These are phyloP conservation scores for Didymella sp. DNA, from an alignment of 2,329 filamentous ascomycete genomes.

Conservation along the genomic window DNA sequence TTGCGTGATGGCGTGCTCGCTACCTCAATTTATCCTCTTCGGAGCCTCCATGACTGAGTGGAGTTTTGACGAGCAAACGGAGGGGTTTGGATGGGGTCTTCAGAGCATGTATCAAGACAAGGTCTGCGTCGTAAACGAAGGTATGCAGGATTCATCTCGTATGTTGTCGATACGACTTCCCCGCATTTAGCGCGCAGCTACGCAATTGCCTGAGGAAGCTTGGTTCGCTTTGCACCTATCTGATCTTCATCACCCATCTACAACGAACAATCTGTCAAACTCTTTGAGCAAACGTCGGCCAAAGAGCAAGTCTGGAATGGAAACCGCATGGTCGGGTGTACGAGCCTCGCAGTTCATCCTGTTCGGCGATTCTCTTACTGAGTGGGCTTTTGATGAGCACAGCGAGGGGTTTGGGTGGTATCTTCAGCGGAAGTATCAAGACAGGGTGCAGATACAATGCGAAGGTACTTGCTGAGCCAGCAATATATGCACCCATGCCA, in stretches of 20 bases:
- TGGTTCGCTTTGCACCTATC: neutral
- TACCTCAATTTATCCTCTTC: neutral
- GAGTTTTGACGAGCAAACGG: neutral
- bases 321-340: neutral
- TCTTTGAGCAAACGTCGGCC: neutral
- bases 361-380: constrained; percentile 46
- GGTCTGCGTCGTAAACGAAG: neutral
- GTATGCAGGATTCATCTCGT: neutral
- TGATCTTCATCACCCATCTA: no score
- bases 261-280: neutral
- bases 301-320: neutral
- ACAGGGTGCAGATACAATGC: constrained; percentile 38
- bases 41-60: neutral
- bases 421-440: constrained; percentile 35
- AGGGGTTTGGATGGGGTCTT: neutral
- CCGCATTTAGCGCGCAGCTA: neutral
- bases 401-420: constrained; percentile 42
- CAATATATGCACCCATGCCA: neutral
- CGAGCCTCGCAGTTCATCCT: constrained; percentile 39
- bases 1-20: neutral
- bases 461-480: constrained; percentile 31
- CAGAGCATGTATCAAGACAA: neutral
- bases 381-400: constrained; percentile 41
- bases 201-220: no score
- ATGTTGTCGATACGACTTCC: neutral